These are phyloP conservation scores for Phytophthora capsici DNA, from an alignment of 352 stramenopile species.

Conservation along the genomic window DNA sequence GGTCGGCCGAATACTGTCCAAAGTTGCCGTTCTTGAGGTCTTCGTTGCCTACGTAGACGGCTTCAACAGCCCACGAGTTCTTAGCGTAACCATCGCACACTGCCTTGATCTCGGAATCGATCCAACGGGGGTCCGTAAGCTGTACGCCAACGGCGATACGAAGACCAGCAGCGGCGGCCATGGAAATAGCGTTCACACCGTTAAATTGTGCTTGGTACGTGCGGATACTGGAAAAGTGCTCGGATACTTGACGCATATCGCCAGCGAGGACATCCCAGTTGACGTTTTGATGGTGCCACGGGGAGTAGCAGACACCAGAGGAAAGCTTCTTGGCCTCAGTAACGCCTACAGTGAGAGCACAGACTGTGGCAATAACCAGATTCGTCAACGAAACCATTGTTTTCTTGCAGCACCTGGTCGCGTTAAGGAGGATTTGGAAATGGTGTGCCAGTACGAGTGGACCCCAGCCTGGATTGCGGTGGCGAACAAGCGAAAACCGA, in stretches of 20 bases:
- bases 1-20: slow-evolving; percentile 36
- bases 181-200: slow-evolving; percentile 53
- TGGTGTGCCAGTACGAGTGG: slow-evolving; percentile 5
- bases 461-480: background rate
- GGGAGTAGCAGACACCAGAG: slow-evolving; percentile 60
- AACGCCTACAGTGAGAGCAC: background rate
- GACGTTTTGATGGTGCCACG: slow-evolving; percentile 65
- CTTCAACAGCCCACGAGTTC: slow-evolving; percentile 46
- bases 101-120: slow-evolving; percentile 58
- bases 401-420: background rate
- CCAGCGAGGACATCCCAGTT: slow-evolving; percentile 36
- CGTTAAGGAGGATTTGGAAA: slow-evolving; percentile 11
- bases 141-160: slow-evolving; percentile 70
- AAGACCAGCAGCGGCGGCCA: slow-evolving; percentile 46
- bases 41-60: slow-evolving; percentile 80
- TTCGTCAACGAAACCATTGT: slow-evolving; percentile 10
- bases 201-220: slow-evolving; percentile 73
- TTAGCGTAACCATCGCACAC: slow-evolving; percentile 51
- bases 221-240: slow-evolving; percentile 67
- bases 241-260: slow-evolving; percentile 43
- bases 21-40: slow-evolving; percentile 59
- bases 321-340: slow-evolving; percentile 17
- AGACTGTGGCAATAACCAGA: slow-evolving; percentile 1
- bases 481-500: slow-evolving; percentile 17
- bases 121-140: slow-evolving; percentile 44